phyloP scores from a whole-genome alignment of 192 early-diverging fungal species.

The Linderina pennispora region DNA sequence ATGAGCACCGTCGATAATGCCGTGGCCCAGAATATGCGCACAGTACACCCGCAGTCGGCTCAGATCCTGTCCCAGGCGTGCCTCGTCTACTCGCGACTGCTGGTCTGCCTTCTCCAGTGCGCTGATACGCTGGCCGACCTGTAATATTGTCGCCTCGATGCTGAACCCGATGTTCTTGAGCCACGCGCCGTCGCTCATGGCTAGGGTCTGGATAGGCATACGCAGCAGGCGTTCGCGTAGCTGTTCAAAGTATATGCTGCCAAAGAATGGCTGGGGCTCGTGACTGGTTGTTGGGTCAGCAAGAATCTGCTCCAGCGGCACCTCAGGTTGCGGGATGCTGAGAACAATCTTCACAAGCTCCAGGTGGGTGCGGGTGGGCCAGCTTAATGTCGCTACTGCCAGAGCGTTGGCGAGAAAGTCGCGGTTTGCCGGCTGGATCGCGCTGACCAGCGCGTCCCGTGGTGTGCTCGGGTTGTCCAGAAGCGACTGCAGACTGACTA shows the following conservation, averaged over 20 bases:
- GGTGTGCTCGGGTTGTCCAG: constrained; percentile 40
- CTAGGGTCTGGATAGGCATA: constrained; percentile 16
- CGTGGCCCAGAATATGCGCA: constrained; percentile 26
- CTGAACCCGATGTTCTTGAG: constrained; percentile 39
- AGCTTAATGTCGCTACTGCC: constrained; percentile 23
- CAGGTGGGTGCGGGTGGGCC: constrained; percentile 38
- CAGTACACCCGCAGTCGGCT: constrained; percentile 21
- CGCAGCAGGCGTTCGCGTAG: constrained; percentile 20
- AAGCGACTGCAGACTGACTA: constrained; percentile 26
- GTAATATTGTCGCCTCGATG: constrained; percentile 43
- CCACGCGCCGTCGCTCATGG: constrained; percentile 30
- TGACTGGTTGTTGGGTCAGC: constrained; percentile 22
- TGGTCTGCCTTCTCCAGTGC: constrained; percentile 33
- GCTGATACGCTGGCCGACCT: constrained; percentile 21
- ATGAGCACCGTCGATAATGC: constrained; percentile 13
- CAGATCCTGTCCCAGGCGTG: constrained; percentile 5
- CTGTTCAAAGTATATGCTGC: constrained; percentile 33
- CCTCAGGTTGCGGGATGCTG: constrained; percentile 17
- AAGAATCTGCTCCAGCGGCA: constrained; percentile 13
- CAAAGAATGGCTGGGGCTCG: constrained; percentile 35
- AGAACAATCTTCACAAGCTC: constrained; percentile 46
- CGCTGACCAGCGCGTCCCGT: constrained; percentile 28
- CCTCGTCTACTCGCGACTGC: constrained; percentile 8
- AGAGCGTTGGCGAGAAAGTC: constrained; percentile 35
- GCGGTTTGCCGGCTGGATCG: constrained; percentile 31